phyloP scores from a whole-genome alignment of 805 yeast genomes.

The Saccharomycopsis microspora region DNA sequence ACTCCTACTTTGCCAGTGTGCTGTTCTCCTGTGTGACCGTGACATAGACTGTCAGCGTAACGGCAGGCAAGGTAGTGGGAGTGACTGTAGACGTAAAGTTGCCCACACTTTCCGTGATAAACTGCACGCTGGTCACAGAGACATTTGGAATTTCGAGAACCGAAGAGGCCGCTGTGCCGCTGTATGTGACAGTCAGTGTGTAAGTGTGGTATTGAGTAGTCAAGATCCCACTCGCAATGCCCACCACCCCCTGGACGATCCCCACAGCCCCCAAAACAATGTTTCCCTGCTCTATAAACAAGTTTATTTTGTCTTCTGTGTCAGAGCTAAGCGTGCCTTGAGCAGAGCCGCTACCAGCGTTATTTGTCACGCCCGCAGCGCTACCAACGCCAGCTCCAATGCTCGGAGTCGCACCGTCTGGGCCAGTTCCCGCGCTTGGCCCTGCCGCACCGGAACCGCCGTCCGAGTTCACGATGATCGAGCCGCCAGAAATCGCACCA shows the following conservation, averaged over 20 bases:
- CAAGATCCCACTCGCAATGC: conserved; percentile 2
- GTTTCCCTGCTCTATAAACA: conserved; percentile 11
- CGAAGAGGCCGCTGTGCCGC: conserved; percentile 4
- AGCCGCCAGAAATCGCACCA: not conserved
- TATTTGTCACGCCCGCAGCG: not conserved
- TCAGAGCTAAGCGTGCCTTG: not conserved
- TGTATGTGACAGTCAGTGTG: conserved; percentile 1
- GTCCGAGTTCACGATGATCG: too few species aligned
- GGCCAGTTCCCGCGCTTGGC: not conserved
- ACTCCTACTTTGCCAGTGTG: too few species aligned
- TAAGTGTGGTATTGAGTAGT: conserved; percentile 7
- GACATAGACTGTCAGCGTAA: not conserved
- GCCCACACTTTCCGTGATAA: not conserved
- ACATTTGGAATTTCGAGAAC: not conserved
- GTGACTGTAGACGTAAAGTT: not conserved
- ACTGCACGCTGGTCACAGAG: conserved; percentile 1
- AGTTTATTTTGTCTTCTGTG: conserved; percentile 1
- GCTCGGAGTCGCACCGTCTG: not conserved
- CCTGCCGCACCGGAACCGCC: not conserved
- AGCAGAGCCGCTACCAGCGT: not conserved
- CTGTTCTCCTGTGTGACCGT: not conserved
- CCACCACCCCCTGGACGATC: conserved; percentile 13
- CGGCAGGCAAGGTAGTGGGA: not conserved
- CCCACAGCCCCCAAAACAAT: conserved; percentile 12
- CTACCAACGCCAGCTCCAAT: not conserved